phyloP scores from a whole-genome alignment of 495 filamentous ascomycete species.

The Aspergillus heteromorphus region DNA sequence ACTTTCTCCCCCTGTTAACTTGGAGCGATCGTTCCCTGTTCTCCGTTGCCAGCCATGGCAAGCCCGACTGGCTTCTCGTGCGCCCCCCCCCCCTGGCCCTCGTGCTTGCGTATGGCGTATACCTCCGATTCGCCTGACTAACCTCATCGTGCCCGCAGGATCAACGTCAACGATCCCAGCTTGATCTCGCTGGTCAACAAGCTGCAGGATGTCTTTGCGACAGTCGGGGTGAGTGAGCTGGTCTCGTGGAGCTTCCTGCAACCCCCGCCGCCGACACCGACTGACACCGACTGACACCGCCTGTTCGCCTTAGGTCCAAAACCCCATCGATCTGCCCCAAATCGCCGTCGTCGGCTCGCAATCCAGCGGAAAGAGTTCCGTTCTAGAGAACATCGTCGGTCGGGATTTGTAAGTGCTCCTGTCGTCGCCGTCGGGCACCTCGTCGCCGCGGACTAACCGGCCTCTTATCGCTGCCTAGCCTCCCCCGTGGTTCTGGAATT shows the following conservation, averaged over 20 bases:
- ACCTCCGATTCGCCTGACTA: slow-evolving; percentile 22
- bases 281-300: slow-evolving; percentile 33
- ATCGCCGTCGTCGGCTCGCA: slow-evolving; percentile 98
- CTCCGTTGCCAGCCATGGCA: slow-evolving; percentile 42
- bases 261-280: slow-evolving; percentile 27
- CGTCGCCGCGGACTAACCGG: slow-evolving; percentile 23
- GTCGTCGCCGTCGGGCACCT: slow-evolving; percentile 11
- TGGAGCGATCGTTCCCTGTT: slow-evolving; percentile 16
- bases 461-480: slow-evolving; percentile 45
- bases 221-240: slow-evolving; percentile 75
- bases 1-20: slow-evolving; percentile 1
- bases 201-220: slow-evolving; percentile 98
- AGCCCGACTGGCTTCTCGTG: slow-evolving; percentile 45
- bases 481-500: slow-evolving; percentile 97
- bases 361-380: slow-evolving; percentile 99
- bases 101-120: slow-evolving; percentile 22
- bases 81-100: slow-evolving; percentile 21
- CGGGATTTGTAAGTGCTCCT: slow-evolving; percentile 79
- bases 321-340: slow-evolving; percentile 98
- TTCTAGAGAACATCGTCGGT: slow-evolving; percentile 98
- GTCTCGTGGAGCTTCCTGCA: background rate
- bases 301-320: slow-evolving; percentile 63
- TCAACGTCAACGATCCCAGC: slow-evolving; percentile 74
- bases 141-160: slow-evolving; percentile 43
- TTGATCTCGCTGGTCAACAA: slow-evolving; percentile 96